These are phyloP conservation scores for Solanum pimpinellifolium DNA, from an alignment of 257 asterid genomes.

Conservation along the genomic window DNA sequence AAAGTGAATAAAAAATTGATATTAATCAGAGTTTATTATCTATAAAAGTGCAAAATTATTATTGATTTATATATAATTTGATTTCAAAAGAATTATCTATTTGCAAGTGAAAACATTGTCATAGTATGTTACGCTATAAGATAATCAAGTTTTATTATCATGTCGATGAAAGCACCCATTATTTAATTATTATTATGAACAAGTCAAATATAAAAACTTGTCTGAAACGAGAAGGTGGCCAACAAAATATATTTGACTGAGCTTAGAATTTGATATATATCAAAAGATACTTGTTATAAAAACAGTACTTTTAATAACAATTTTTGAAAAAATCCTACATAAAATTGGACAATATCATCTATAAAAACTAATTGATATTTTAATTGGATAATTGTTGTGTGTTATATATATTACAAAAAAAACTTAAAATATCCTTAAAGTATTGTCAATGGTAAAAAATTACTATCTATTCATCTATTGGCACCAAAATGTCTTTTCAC, in stretches of 20 bases:
- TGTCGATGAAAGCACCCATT: too few species aligned
- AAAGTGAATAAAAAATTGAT: not conserved
- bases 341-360: not conserved
- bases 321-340: not conserved
- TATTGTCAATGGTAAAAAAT: too few species aligned
- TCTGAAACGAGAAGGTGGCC: too few species aligned
- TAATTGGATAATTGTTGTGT: not conserved
- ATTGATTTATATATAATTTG: not conserved
- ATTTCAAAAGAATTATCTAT: too few species aligned
- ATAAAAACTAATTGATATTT: too few species aligned
- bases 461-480: fast-evolving
- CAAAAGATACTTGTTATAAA: not conserved
- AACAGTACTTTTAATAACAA: not conserved
- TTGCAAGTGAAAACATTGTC: not conserved
- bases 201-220: not conserved
- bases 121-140: not conserved
- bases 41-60: not conserved
- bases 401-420: not conserved
- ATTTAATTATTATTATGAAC: not conserved
- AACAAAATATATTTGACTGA: too few species aligned
- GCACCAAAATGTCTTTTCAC: too few species aligned
- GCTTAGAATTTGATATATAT: not conserved
- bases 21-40: not conserved
- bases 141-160: not conserved
- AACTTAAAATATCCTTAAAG: too few species aligned